Evolutionary conservation across 345 rosid species (phyloP).

Genomic region (Acer yangbiense): DNA sequence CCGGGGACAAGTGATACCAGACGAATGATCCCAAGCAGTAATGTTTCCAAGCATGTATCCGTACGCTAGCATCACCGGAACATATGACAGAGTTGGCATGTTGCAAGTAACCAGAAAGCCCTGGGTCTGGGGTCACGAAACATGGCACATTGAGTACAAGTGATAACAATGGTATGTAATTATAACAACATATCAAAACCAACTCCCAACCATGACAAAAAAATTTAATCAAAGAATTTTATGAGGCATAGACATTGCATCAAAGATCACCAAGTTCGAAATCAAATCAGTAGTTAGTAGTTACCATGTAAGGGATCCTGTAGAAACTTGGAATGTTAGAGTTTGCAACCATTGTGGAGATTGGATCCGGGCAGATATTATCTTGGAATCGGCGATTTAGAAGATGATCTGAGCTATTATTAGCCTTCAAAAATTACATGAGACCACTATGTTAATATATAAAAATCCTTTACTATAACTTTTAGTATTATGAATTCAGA

Average conservation of each 20-base stretch:
- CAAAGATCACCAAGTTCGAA: not conserved
- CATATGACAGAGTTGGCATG: not conserved
- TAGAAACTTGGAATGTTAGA: not conserved
- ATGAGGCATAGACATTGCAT: not conserved
- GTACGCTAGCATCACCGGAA: not conserved
- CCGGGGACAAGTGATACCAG: not conserved
- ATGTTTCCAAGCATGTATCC: slow-evolving; percentile 4
- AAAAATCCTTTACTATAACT: not conserved
- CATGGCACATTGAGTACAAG: not conserved
- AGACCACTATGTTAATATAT: not conserved
- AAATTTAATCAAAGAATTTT: not conserved
- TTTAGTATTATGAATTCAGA: not conserved
- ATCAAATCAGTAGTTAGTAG: not conserved
- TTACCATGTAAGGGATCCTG: slow-evolving; percentile 18
- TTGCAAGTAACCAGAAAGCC: not conserved
- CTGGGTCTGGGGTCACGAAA: not conserved
- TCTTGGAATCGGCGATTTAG: slow-evolving; percentile 15
- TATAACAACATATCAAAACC: not conserved
- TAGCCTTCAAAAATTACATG: slow-evolving; percentile 19
- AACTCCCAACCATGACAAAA: not conserved
- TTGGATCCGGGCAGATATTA: slow-evolving; percentile 16
- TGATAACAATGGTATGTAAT: too few species aligned
- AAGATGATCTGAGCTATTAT: slow-evolving; percentile 16
- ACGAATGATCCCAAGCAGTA: slow-evolving; percentile 10
- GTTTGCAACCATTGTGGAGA: not conserved